Conservation (phyloP, 1,139 yeast species). For the Taphrina pruni region DNA sequence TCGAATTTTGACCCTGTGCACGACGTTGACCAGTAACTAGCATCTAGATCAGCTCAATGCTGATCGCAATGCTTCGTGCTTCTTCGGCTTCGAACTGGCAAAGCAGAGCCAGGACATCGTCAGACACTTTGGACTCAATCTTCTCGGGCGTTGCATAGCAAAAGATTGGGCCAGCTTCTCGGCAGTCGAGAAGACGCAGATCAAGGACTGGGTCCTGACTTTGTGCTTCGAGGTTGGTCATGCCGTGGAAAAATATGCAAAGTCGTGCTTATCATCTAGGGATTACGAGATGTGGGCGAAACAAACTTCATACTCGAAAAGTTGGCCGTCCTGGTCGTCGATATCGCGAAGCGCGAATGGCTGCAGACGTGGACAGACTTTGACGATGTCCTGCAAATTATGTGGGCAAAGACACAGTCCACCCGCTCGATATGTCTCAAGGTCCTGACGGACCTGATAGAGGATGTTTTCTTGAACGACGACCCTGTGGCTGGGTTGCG, state of each 20-base stretch:
- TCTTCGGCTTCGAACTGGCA: conserved; percentile 51
- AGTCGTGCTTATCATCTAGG: background rate
- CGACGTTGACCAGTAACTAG: conserved; percentile 2
- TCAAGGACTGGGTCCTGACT: conserved; percentile 84
- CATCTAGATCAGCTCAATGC: conserved; percentile 32
- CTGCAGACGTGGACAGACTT: conserved; percentile 83
- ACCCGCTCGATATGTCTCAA: conserved; percentile 76
- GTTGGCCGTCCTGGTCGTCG: conserved; percentile 87
- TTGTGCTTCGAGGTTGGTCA: conserved; percentile 62
- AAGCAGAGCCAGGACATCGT: conserved; percentile 59
- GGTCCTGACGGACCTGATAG: conserved; percentile 83
- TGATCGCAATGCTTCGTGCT: conserved; percentile 39
- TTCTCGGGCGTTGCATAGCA: conserved; percentile 74
- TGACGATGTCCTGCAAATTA: conserved; percentile 74
- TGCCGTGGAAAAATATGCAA: conserved; percentile 44
- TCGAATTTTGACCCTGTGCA: background rate
- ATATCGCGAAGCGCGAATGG: conserved; percentile 92
- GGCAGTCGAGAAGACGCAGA: conserved; percentile 67
- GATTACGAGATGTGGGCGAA: conserved; percentile 29
- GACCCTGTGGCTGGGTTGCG: conserved; percentile 88
- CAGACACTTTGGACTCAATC: conserved; percentile 85
- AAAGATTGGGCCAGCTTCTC: conserved; percentile 64
- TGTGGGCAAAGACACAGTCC: conserved; percentile 65
- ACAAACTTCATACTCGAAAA: conserved; percentile 68
- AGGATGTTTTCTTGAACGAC: conserved; percentile 89